Base-by-base conservation (phyloP, 306 rosid genomes). In the Fagus crenata region DNA sequence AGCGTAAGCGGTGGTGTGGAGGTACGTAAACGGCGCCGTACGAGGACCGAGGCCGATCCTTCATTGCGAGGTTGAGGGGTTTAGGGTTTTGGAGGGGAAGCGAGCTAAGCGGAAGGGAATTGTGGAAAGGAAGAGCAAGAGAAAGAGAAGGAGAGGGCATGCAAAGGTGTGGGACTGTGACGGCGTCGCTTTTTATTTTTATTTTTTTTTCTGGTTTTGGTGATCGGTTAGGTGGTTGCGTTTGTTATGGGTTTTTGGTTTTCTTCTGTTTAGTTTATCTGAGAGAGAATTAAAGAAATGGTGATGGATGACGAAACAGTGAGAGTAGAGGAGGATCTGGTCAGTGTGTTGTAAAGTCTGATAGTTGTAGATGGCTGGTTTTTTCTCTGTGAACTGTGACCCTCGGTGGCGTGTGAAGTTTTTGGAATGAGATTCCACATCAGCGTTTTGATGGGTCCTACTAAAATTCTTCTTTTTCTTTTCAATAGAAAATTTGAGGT, bases 1-100 rank as follows among this genome's bases (percentile, higher is more conserved):
- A 88, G 86, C 91, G 98, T 4, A 85, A 83, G 39, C 96, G 98
- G 22, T 90, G 87, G 85, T 89, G 98, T 35, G 98, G 98, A 74
- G 98, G 97, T 42, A 94, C 86, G 79, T 94, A 94, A 43, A 89
- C 72, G 83, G 89, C 78, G 84, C 88, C 93, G 73, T 78, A 75
- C 56, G 97, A 88, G 59, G 96, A 81, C 54, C 88, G 97, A 76
- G 92, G 88, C 63, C 91, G 90, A 84, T 89, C 97, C 90, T 95
- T 90, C 98, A 95, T 95, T 75, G 75, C 35, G 85, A 75, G 75
- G 68, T 40, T 39, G 86, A 70, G 78, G 87, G 86, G 69, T 85
- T 90, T 67, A 77, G 83, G 88, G 87, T 71, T 79, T 72, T 69
- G 85, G 49, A 43, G 39, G 7, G 69, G 1, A 70, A 40, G 28